phyloP scores from a whole-genome alignment of 1,284 basidiomycete genomes.

The Boletus smithii region DNA sequence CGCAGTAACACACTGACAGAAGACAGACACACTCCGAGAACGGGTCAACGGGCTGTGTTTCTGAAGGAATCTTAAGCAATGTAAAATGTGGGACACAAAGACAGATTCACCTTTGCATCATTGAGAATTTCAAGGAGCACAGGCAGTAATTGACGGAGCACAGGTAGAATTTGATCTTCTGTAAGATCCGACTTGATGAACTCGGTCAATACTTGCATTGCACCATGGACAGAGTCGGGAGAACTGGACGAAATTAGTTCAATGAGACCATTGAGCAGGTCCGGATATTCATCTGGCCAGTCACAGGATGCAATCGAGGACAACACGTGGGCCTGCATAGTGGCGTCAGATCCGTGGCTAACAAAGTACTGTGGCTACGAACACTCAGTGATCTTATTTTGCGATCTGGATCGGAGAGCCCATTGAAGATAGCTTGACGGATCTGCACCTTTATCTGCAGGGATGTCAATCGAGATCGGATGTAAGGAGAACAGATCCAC shows the following conservation, averaged over 20 bases:
- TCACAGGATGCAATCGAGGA: conserved; percentile 85
- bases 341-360: conserved; percentile 9
- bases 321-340: conserved; percentile 69
- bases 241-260: conserved; percentile 69
- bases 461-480: conserved; percentile 15
- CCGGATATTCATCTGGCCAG: conserved; percentile 93
- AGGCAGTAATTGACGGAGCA: conserved; percentile 81
- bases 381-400: conserved; percentile 84
- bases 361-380: conserved; percentile 31
- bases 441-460: conserved; percentile 73
- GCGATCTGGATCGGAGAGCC: conserved; percentile 78
- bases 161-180: conserved; percentile 88
- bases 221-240: conserved; percentile 79
- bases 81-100: neutral
- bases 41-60: conserved; percentile 76
- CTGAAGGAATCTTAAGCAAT: conserved; percentile 34
- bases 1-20: conserved; percentile 85
- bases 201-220: conserved; percentile 93
- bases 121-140: conserved; percentile 83
- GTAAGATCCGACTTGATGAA: conserved; percentile 88
- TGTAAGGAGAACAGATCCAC: conserved; percentile 39
- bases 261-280: conserved; percentile 72
- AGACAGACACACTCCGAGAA: conserved; percentile 82
- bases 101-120: conserved; percentile 56
- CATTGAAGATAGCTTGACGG: conserved; percentile 70